Base-by-base conservation (phyloP, 495 filamentous ascomycete species). In the Chaetomidium leptoderma region DNA sequence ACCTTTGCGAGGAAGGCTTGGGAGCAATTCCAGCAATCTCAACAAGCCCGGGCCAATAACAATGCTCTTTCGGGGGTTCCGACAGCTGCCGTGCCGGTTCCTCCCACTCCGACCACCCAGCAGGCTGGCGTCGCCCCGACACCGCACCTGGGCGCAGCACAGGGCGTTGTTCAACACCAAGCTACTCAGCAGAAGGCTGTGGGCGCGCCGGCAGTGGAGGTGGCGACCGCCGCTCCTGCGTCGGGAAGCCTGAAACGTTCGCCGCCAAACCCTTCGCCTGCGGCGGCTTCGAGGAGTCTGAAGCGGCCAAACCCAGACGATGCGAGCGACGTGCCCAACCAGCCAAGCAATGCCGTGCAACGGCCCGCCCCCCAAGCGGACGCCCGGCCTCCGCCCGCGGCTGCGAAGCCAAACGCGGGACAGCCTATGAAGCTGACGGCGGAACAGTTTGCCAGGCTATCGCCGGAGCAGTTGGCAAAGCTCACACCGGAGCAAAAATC, bases 221-320 rank as follows among this genome's bases (percentile, higher is more conserved):
- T 19, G 32, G 39, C 39, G 11, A n/a, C n/a, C n/a, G 11, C 56
- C 14, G 9, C 56, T 21, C 43, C 53, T 21, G 17, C 33, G 43
- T 19, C 23, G 23, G 49, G 21, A 14, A 29, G 2, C 1, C 7
- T 42, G 4, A n/a, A 48, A 30, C 4, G 47, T 23, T 13, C 19
- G 17, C 47, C 58, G 19, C 43, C 57, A 10, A 65, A 63, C 51
- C 60, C 58, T 13, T 58, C 66, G 6, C 64, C 67, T 21, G 63
- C 55, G 17, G 55, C 65, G 26, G 45, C 33, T 9, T 49, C 63
- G n/a, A 74, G 68, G 35, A 67, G 50, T 26, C 64, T 73, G 35
- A 89, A 89, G 70, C 81, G 86, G 52, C 65, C 81, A 8, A 80
- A 73, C 55, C 78, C 77, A 39, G 88, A 91, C 55, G 87, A 91